Evolutionary conservation across 2,329 filamentous ascomycete species (phyloP).

Genomic region (Penicillium sp.): DNA sequence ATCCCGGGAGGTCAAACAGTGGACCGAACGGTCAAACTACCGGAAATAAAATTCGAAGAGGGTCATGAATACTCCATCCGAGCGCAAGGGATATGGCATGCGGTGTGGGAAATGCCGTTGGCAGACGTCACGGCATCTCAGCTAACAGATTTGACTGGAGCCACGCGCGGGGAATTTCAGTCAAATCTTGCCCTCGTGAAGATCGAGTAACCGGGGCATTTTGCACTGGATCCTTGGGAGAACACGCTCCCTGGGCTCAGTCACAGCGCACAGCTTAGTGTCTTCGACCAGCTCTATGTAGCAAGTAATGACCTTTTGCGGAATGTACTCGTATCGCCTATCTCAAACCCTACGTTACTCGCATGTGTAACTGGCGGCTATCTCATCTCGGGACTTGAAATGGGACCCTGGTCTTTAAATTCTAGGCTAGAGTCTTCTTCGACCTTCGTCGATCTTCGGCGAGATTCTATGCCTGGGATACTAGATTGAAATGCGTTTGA

Average conservation of each 20-base stretch:
- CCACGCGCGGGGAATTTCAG: slow-evolving; percentile 27
- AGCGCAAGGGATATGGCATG: slow-evolving; percentile 42
- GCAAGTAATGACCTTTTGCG: no score
- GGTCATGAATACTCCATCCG: slow-evolving; percentile 39
- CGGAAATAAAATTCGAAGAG: slow-evolving; percentile 28
- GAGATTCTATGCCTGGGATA: no score
- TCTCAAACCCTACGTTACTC: neutral
- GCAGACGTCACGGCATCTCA: slow-evolving; percentile 29
- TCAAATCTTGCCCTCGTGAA: slow-evolving; percentile 29
- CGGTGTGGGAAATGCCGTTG: slow-evolving; percentile 34
- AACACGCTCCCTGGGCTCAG: no score
- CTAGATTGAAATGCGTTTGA: no score
- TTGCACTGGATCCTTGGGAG: neutral
- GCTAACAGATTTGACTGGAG: slow-evolving; percentile 22
- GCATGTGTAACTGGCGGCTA: neutral
- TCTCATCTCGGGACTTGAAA: no score
- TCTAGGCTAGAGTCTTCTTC: no score
- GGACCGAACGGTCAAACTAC: slow-evolving; percentile 30
- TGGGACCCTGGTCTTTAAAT: no score
- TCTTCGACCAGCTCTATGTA: neutral
- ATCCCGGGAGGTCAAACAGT: slow-evolving; percentile 31
- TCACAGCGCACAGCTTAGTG: no score
- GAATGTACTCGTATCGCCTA: neutral
- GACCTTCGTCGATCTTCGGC: no score
- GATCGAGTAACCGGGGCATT: slow-evolving; percentile 14